A percentile compares a stretch with the other conserved stretches of the same genome.
phyloP scores from a whole-genome alignment of 2,329 filamentous ascomycete genomes.

The Ophiocordyceps camponoti-leonardi region DNA sequence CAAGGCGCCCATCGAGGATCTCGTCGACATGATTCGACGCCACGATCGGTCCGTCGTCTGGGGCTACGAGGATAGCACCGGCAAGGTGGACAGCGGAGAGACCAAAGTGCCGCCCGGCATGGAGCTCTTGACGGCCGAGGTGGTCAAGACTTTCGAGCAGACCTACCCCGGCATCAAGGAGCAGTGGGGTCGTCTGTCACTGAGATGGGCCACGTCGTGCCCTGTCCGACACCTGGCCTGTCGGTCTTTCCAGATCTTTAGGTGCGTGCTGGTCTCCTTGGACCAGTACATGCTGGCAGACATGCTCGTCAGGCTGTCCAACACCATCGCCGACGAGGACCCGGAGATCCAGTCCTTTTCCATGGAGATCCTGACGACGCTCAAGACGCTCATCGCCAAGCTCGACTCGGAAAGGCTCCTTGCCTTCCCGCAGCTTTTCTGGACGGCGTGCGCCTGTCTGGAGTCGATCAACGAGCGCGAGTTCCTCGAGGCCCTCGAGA shows the following conservation, averaged over 20 bases:
- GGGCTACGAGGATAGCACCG: constrained; percentile 86
- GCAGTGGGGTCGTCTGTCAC: constrained; percentile 74
- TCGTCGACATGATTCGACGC: constrained; percentile 72
- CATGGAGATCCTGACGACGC: constrained; percentile 89
- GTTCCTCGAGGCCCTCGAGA: constrained; percentile 78
- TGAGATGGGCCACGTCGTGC: constrained; percentile 94
- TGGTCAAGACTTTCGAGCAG: constrained; percentile 71
- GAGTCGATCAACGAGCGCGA: constrained; percentile 95
- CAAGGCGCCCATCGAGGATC: constrained; percentile 64
- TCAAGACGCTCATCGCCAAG: constrained; percentile 81
- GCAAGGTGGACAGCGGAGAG: constrained; percentile 53
- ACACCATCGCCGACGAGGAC: constrained; percentile 92
- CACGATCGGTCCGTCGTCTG: constrained; percentile 78
- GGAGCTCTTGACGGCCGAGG: constrained; percentile 65
- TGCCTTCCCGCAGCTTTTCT: constrained; percentile 90
- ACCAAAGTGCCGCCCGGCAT: constrained; percentile 77
- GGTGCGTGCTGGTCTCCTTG: constrained; percentile 77
- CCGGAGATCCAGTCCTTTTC: constrained; percentile 91
- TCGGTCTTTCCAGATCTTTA: constrained; percentile 92
- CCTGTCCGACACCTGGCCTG: constrained; percentile 90
- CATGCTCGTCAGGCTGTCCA: constrained; percentile 88
- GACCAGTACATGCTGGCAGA: constrained; percentile 92
- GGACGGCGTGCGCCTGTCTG: constrained; percentile 91
- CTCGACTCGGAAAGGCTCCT: constrained; percentile 64
- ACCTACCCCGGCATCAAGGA: constrained; percentile 77